These are phyloP conservation scores for Quillaja saponaria DNA, from an alignment of 306 rosid genomes.

Conservation along the genomic window DNA sequence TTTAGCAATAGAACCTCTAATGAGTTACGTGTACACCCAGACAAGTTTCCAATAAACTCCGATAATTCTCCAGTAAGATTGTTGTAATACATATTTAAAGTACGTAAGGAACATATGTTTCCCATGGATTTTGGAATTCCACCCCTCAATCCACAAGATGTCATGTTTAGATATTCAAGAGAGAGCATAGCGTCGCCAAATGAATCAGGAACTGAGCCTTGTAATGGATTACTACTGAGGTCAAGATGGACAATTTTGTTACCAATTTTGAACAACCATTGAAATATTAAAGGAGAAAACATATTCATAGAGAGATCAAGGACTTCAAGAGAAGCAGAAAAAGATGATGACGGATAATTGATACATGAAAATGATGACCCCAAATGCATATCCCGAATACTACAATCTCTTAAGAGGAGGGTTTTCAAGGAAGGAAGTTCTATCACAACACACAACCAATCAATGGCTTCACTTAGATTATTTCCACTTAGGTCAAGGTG, in stretches of 20 bases:
- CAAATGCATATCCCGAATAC: background rate
- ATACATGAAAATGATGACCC: background rate
- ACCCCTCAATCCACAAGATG: background rate
- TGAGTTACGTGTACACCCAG: background rate
- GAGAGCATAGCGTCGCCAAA: background rate
- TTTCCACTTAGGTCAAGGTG: background rate
- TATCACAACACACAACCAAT: background rate
- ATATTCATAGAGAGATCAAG: background rate
- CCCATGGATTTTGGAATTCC: background rate
- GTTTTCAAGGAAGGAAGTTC: background rate
- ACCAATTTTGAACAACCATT: background rate
- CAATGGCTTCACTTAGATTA: background rate
- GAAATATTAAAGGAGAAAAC: background rate
- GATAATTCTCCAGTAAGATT: background rate
- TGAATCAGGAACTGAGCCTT: background rate
- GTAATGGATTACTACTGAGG: background rate
- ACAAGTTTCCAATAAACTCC: background rate
- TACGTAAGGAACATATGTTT: background rate
- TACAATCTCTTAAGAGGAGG: rapidly evolving
- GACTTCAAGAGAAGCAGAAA: background rate
- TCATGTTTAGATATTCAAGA: background rate
- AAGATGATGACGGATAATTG: background rate
- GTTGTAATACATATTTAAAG: background rate
- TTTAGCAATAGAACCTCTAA: background rate
- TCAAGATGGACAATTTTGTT: background rate